A percentile compares a stretch with the other conserved stretches of the same genome.
These are phyloP conservation scores for Houttuynia cordata DNA, from an alignment of 164 flowering plant genomes.

Conservation along the genomic window DNA sequence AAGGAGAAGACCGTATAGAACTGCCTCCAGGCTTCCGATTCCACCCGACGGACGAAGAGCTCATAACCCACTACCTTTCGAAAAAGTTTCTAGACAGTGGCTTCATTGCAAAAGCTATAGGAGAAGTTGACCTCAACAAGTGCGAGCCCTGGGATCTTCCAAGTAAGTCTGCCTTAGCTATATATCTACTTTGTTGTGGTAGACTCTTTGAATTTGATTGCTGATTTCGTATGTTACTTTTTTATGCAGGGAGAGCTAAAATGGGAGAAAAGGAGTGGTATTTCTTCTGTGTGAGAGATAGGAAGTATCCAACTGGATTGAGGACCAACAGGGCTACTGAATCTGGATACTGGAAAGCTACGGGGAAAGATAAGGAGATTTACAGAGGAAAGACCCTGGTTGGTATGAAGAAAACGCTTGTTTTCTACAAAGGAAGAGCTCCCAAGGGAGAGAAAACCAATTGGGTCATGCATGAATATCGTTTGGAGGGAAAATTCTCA, in stretches of 20 bases:
- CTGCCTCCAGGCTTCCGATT: constrained; percentile 90
- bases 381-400: constrained; percentile 57
- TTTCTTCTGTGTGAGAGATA: constrained; percentile 87
- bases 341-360: constrained; percentile 96
- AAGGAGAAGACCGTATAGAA: constrained; percentile 47
- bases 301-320: constrained; percentile 89
- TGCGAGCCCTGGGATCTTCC: constrained; percentile 98
- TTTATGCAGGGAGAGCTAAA: constrained; percentile 64
- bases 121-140: constrained; percentile 88
- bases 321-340: constrained; percentile 91
- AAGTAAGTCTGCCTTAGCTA: constrained; percentile 25
- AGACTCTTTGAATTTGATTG: background rate
- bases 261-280: constrained; percentile 96
- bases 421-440: constrained; percentile 92
- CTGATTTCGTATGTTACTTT: background rate
- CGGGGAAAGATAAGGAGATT: constrained; percentile 93
- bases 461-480: constrained; percentile 95
- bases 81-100: constrained; percentile 39
- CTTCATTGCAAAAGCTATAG: constrained; percentile 64
- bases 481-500: constrained; percentile 72
- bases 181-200: background rate
- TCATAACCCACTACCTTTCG: constrained; percentile 66
- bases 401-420: constrained; percentile 96
- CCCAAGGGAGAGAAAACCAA: constrained; percentile 81
- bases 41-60: constrained; percentile 92